These are phyloP conservation scores for Trypanosoma boissoni DNA, from an alignment of 208 protist genomes.

Conservation along the genomic window DNA sequence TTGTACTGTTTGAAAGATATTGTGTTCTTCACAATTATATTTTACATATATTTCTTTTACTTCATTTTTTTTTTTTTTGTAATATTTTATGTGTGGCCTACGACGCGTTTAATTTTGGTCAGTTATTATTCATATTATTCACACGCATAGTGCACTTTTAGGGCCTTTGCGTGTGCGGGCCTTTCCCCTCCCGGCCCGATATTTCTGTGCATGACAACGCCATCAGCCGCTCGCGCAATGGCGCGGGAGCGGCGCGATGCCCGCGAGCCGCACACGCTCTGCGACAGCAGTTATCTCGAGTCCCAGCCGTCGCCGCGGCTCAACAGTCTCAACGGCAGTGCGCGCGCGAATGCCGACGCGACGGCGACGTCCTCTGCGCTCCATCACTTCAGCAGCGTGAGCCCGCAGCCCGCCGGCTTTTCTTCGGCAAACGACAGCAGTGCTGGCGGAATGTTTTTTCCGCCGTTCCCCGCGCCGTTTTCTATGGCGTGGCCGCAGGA, in stretches of 20 bases:
- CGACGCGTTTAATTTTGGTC: neutral
- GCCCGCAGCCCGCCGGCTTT: conserved; percentile 13
- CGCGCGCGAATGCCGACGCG: neutral
- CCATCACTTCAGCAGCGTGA: conserved; percentile 22
- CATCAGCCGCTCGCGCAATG: neutral
- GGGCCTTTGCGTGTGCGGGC: neutral
- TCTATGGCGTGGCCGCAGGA: conserved; percentile 5
- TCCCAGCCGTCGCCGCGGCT: conserved; percentile 12
- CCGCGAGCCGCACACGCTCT: conserved; percentile 20
- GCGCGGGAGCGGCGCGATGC: conserved; percentile 5
- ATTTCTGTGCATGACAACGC: neutral
- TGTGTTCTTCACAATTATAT: no score
- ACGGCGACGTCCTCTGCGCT: conserved; percentile 8
- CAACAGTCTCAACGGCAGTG: conserved; percentile 9
- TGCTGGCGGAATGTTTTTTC: neutral
- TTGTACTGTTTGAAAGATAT: no score
- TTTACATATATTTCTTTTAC: no score
- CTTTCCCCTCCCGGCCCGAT: neutral
- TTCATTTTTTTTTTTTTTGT: no score
- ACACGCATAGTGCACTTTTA: neutral
- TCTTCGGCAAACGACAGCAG: conserved; percentile 6
- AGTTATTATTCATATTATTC: neutral
- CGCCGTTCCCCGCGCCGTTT: neutral
- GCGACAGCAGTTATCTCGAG: conserved; percentile 12
- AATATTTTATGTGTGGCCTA: no score